Evolutionary conservation across 1,139 yeast species (phyloP), one percentile per base, ranked within the genome.

Genomic region (Geotrichum candidum): DNA sequence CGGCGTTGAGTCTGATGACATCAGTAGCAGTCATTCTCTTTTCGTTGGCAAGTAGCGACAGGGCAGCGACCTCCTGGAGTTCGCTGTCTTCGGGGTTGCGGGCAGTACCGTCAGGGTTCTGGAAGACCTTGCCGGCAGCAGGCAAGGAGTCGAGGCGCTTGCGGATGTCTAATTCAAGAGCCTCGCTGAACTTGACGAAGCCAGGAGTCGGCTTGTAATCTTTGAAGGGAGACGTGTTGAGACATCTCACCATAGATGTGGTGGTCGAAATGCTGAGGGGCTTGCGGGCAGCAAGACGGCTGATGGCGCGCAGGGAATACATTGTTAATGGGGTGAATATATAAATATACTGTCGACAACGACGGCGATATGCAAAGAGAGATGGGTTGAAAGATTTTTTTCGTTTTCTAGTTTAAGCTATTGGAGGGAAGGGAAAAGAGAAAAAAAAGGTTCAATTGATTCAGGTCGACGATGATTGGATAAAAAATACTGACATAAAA

Each of bases 51-150:
- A 88, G 79, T 66, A 82, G 80, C 67, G 87, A 88, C 70, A 90
- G 80, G 67, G 83, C 87, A 33, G 95, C 91, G 61, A 89, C 84
- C 52, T 84, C 84, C 75, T 87, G 84, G 71, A 90, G 82, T 75
- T 89, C 95, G 57, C 78, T 77, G 69, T 89, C 96, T 41, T 82
- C 76, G 55, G 94, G 94, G 38, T 81, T 84, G 69, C 92, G 80
- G 60, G 88, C 84, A 15, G 91, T 79, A 7, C 96, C 96, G 72
- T 89, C 95, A 60, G 88, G 83, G 73, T 87, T 87, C 71, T 87
- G 84, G 74, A 85, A 89, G 67, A 88, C 69, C 66, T 70, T 69
- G 18, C 72, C 70, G 9, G 76, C 69, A 51, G 70, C 70, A 29
- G 77, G 73, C 56, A 74, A 64, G 53, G 65, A 59, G 56, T 69